Percentiles rank a stretch among this genome's conserved stretches.
Conservation (phyloP, 441 rosid genomes). For the Oxalis stricta region DNA sequence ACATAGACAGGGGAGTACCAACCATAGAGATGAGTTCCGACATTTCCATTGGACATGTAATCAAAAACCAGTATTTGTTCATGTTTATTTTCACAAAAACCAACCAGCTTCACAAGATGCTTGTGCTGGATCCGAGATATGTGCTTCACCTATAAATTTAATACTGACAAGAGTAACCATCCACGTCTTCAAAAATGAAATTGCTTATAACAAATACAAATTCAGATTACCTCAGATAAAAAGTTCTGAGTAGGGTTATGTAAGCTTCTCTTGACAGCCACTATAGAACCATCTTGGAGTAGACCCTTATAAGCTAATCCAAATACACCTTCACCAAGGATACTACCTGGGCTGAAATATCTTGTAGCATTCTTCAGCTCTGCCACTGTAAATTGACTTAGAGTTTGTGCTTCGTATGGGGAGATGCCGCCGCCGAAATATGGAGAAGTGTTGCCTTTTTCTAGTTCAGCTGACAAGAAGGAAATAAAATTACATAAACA, state of each 20-base stretch:
- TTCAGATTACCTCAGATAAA: conserved; percentile 26
- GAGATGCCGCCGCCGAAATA: conserved; percentile 12
- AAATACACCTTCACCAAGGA: conserved; percentile 32
- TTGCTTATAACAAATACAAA: too few relatives aligned
- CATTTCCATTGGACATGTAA: conserved; percentile 27
- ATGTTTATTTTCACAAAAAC: conserved; percentile 23
- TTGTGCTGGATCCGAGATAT: conserved; percentile 19
- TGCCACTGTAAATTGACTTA: conserved; percentile 16
- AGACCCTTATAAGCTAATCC: conserved; percentile 35
- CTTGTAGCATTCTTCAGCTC: conserved; percentile 32
- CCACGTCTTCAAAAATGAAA: neutral
- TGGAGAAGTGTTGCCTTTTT: conserved; percentile 13
- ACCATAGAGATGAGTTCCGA: conserved; percentile 30
- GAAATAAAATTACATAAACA: too few relatives aligned
- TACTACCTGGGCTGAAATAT: conserved; percentile 24
- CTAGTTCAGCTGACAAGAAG: too few relatives aligned
- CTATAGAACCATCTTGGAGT: conserved; percentile 36
- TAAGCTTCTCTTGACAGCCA: conserved; percentile 30
- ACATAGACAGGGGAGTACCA: neutral
- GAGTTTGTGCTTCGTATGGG: conserved; percentile 3
- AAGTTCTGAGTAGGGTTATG: conserved; percentile 14
- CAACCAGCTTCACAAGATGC: conserved; percentile 32
- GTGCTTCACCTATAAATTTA: conserved; percentile 22
- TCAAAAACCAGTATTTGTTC: conserved; percentile 29
- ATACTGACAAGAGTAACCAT: too few relatives aligned